Percentiles rank a stretch among this genome's conserved stretches.
Evolutionary conservation across 78 protist species (phyloP).

Genomic region (Speleostelium caveatum): DNA sequence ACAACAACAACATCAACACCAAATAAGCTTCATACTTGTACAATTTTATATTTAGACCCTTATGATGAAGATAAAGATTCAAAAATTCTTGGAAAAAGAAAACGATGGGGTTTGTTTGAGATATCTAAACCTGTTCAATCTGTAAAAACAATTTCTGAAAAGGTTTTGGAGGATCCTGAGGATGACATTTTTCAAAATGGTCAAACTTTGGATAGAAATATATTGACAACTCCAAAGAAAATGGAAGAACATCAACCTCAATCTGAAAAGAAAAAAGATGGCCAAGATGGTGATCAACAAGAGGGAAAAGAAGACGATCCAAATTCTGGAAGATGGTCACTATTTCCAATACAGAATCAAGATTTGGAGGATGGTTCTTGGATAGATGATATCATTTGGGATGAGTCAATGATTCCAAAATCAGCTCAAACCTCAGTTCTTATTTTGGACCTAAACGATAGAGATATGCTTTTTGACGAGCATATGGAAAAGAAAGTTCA

Average conservation of each 20-base stretch:
- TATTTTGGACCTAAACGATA: conserved; percentile 53
- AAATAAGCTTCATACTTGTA: not conserved
- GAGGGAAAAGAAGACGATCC: not conserved
- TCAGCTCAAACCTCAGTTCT: not conserved
- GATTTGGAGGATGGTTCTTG: conserved; percentile 66
- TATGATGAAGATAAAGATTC: not conserved
- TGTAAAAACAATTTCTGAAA: not conserved
- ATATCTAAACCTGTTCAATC: too few relatives aligned
- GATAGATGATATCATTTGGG: conserved; percentile 81
- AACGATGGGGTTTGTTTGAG: not conserved
- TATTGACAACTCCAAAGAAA: too few relatives aligned
- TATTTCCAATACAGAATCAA: conserved; percentile 45
- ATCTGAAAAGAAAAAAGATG: conserved; percentile 1
- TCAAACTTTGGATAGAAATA: not conserved
- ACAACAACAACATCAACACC: not conserved
- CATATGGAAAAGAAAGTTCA: conserved; percentile 21
- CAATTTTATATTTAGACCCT: not conserved
- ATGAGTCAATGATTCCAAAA: conserved; percentile 35
- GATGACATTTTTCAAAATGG: not conserved
- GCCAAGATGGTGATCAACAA: conserved; percentile 1
- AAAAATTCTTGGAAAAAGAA: not conserved
- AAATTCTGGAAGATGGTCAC: conserved; percentile 30
- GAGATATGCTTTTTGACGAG: conserved; percentile 59
- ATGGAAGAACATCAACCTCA: too few relatives aligned
- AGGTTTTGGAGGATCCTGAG: not conserved